Evolutionary conservation across 2,329 filamentous ascomycete genomes (phyloP).

Genomic region (Thelonectria olida): DNA sequence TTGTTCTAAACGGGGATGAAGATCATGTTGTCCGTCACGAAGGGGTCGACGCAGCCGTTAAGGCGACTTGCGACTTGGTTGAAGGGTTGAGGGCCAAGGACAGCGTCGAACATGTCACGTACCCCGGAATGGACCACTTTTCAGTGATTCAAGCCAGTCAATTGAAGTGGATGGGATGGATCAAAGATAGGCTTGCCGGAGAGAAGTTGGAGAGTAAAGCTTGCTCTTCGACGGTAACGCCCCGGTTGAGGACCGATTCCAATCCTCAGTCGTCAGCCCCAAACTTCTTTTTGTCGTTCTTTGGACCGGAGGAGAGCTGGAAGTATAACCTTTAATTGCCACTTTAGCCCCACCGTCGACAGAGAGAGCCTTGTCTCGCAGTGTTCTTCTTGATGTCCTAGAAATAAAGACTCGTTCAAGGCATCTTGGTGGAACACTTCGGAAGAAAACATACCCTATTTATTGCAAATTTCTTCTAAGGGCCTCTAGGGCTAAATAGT

Average conservation of each 20-base stretch:
- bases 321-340: background rate
- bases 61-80: background rate
- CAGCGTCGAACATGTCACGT: conserved; percentile 3
- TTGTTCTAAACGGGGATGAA: background rate
- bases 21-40: conserved; percentile 19
- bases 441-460: too few relatives aligned
- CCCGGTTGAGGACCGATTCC: background rate
- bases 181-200: conserved; percentile 24
- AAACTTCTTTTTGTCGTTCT: background rate
- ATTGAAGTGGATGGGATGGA: conserved; percentile 24
- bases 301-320: background rate
- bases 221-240: background rate
- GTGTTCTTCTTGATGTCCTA: too few relatives aligned
- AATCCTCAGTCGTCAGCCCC: background rate
- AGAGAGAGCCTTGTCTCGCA: too few relatives aligned
- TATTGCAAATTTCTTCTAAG: too few relatives aligned
- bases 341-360: too few relatives aligned
- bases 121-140: conserved; percentile 26
- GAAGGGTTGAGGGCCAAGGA: background rate
- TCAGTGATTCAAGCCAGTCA: conserved; percentile 26
- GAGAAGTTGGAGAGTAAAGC: background rate
- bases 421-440: too few relatives aligned
- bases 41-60: conserved; percentile 8
- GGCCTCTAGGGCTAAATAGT: too few relatives aligned
- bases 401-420: too few relatives aligned